A percentile compares a stretch with the other conserved stretches of the same genome.
Conservation (phyloP, 345 rosid species). For the Eutrema heterophyllum region DNA sequence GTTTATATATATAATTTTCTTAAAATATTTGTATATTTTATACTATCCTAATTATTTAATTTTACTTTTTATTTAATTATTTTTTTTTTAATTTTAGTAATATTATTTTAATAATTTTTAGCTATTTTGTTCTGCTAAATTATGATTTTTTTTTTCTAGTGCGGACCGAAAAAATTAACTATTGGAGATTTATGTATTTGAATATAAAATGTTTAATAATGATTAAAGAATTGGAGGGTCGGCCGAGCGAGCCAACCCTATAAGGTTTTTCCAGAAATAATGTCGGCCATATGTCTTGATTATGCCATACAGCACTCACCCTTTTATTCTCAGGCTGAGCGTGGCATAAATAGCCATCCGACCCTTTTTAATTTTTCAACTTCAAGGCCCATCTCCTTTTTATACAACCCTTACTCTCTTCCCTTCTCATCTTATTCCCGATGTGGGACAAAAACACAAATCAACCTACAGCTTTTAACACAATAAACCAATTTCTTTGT, state of each 20-base stretch:
- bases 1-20: too few relatives aligned
- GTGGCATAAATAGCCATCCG: constrained; percentile 91
- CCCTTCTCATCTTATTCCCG: background rate
- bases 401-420: background rate
- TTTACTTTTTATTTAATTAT: too few relatives aligned
- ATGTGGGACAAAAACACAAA: constrained; percentile 28
- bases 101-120: too few relatives aligned
- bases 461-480: background rate
- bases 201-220: too few relatives aligned
- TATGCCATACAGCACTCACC: constrained; percentile 81
- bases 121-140: too few relatives aligned
- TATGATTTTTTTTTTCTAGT: too few relatives aligned
- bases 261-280: constrained; percentile 43
- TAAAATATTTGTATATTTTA: too few relatives aligned
- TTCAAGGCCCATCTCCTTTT: rapidly evolving
- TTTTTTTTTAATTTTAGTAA: too few relatives aligned
- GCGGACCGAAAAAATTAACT: too few relatives aligned
- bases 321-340: constrained; percentile 20
- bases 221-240: constrained; percentile 44
- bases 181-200: too few relatives aligned
- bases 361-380: constrained; percentile 30
- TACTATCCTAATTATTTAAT: too few relatives aligned
- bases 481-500: too few relatives aligned
- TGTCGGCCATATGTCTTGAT: constrained; percentile 95
- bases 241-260: constrained; percentile 82